Evolutionary conservation across 345 rosid species (phyloP).

Genomic region (Erucastrum elatum): DNA sequence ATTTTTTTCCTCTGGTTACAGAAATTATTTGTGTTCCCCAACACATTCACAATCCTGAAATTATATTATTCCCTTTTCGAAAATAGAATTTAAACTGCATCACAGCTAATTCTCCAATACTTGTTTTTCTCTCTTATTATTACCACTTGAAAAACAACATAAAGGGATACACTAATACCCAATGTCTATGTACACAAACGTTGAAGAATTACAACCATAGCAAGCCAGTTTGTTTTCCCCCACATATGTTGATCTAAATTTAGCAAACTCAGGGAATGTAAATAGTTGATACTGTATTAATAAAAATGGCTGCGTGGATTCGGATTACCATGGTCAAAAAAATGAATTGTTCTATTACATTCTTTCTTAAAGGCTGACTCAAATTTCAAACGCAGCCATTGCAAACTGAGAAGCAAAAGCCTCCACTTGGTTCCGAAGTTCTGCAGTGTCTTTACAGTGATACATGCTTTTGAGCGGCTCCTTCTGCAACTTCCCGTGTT

Average conservation of each 20-base stretch:
- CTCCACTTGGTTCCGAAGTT: constrained; percentile 63
- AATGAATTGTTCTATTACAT: constrained; percentile 2
- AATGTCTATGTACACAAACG: constrained; percentile 26
- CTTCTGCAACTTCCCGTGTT: constrained; percentile 63
- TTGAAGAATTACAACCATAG: constrained; percentile 3
- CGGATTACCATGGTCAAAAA: constrained; percentile 31
- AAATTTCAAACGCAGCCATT: constrained; percentile 78
- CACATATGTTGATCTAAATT: constrained; percentile 27
- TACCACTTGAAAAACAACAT: constrained; percentile 21
- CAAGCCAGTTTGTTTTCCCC: background rate
- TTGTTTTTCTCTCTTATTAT: background rate
- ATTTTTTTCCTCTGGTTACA: constrained; percentile 28
- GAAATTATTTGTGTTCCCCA: constrained; percentile 40
- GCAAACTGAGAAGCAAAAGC: constrained; percentile 79
- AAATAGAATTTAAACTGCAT: constrained; percentile 3
- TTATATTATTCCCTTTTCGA: constrained; percentile 5
- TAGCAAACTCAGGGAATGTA: background rate
- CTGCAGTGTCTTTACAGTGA: constrained; percentile 62
- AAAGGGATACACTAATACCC: too few species aligned
- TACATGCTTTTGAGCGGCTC: constrained; percentile 55
- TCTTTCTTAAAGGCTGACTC: constrained; percentile 30
- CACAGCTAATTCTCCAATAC: constrained; percentile 21
- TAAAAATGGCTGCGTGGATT: too few species aligned
- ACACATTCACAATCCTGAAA: constrained; percentile 31
- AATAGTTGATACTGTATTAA: too few species aligned